Percentiles rank a stretch among this genome's conserved stretches.
These are phyloP conservation scores for Brassica napus DNA, from an alignment of 345 rosid species.

Conservation along the genomic window Da-Ae NC_063446.1:37513001-37513500, in stretches of 20 bases:
- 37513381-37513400: neutral
- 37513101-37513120: conserved; percentile 5
- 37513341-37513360: neutral
- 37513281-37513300: conserved; percentile 91
- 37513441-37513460: conserved; percentile 15
- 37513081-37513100: conserved; percentile 1
- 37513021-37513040: conserved; percentile 89
- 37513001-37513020: conserved; percentile 96
- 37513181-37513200: conserved; percentile 64
- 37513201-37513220: conserved; percentile 69
- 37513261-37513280: conserved; percentile 91
- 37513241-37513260: conserved; percentile 97
- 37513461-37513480: neutral
- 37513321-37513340: conserved; percentile 57
- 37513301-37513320: conserved; percentile 91
- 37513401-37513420: conserved; percentile 5
- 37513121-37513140: conserved; percentile 93
- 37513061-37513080: neutral
- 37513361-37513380: neutral
- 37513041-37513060: neutral
- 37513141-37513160: conserved; percentile 96
- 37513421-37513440: conserved; percentile 19
- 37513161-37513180: conserved; percentile 63
- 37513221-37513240: conserved; percentile 88
- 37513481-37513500: neutral